These are phyloP conservation scores for Parmelia sp. DNA, from an alignment of 495 filamentous ascomycete genomes.

Conservation along the genomic window DNA sequence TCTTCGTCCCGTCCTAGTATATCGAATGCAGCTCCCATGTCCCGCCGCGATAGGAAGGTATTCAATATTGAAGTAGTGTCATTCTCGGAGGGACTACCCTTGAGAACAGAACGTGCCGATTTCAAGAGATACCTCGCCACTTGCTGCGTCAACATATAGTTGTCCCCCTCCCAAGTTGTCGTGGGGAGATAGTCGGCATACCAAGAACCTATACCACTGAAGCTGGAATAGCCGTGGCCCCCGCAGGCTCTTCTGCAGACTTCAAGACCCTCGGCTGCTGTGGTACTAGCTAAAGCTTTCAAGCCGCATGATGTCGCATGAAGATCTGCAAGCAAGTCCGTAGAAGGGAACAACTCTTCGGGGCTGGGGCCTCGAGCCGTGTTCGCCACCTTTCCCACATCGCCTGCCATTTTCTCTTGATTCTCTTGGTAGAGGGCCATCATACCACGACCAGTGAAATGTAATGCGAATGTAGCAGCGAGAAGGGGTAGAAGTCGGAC, in stretches of 20 bases:
- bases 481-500: conserved; percentile 61
- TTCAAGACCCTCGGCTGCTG: conserved; percentile 63
- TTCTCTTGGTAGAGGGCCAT: conserved; percentile 60
- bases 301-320: conserved; percentile 69
- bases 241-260: conserved; percentile 65
- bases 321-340: conserved; percentile 62
- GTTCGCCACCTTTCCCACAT: conserved; percentile 34
- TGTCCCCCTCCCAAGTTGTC: conserved; percentile 64
- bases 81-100: conserved; percentile 48
- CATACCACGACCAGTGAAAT: conserved; percentile 67
- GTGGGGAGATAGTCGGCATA: conserved; percentile 67
- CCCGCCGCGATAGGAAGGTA: conserved; percentile 51
- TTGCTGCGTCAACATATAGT: conserved; percentile 75
- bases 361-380: conserved; percentile 54
- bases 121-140: conserved; percentile 66
- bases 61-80: conserved; percentile 54
- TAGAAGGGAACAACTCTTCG: conserved; percentile 56
- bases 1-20: conserved; percentile 56
- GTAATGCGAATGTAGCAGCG: conserved; percentile 67
- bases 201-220: conserved; percentile 60
- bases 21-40: conserved; percentile 63
- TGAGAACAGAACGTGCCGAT: conserved; percentile 56
- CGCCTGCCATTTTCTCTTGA: conserved; percentile 53
- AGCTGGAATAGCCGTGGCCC: conserved; percentile 66
- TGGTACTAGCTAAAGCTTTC: conserved; percentile 61